These are phyloP conservation scores for Fusarium falciforme DNA, from an alignment of 2,329 filamentous ascomycete species.

Conservation along the genomic window DNA sequence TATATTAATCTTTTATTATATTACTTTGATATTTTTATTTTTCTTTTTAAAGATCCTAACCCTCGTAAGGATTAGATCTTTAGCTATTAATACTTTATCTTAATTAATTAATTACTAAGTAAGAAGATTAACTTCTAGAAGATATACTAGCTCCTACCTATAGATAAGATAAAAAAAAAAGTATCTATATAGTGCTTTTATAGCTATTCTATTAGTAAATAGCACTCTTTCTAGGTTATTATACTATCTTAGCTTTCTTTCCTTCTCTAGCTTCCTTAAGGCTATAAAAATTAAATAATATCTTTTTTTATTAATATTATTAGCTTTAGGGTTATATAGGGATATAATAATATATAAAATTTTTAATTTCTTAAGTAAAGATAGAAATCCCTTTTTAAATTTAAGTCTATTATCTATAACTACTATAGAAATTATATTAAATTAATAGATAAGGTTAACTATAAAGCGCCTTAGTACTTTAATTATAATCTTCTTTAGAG, in stretches of 20 bases:
- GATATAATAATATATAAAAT: not conserved
- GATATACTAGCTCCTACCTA: not conserved
- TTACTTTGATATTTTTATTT: not conserved
- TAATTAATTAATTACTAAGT: not conserved
- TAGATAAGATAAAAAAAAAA: not conserved
- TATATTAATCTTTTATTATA: not conserved
- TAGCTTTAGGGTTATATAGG: not conserved
- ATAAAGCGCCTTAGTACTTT: too few relatives aligned
- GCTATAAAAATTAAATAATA: not conserved
- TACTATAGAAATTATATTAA: not conserved
- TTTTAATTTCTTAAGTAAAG: not conserved
- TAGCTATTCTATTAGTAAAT: not conserved
- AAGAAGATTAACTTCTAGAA: too few relatives aligned
- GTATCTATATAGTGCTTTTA: not conserved
- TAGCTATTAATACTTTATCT: not conserved
- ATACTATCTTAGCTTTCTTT: not conserved
- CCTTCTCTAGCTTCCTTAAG: not conserved
- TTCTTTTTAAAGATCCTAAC: too few relatives aligned
- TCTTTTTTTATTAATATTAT: not conserved
- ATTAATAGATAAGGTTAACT: not conserved
- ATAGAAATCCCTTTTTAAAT: not conserved
- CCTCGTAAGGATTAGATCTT: too few relatives aligned
- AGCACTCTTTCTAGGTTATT: not conserved
- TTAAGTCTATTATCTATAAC: not conserved
- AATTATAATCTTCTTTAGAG: too few relatives aligned